Conservation (phyloP, 164 flowering plant genomes). For the Dillenia turbinata region DNA sequence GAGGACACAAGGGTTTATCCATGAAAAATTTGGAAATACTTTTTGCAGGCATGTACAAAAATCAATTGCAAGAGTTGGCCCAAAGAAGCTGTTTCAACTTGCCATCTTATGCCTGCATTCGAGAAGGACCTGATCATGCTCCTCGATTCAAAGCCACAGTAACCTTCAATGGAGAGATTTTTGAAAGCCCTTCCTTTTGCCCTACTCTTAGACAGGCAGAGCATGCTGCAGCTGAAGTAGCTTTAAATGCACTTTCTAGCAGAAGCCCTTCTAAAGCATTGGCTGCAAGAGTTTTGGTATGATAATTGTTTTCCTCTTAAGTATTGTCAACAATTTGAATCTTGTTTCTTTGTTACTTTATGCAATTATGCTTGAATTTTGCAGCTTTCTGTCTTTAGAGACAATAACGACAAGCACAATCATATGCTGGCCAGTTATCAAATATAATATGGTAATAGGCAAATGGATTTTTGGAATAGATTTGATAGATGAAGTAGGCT, state of each 20-base stretch:
- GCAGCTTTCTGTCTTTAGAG: too few species aligned
- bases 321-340: too few species aligned
- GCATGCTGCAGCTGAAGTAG: conserved; percentile 67
- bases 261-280: conserved; percentile 54
- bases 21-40: too few species aligned
- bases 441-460: too few species aligned
- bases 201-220: conserved; percentile 59
- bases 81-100: conserved; percentile 67
- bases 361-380: too few species aligned
- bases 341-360: too few species aligned
- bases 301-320: not conserved
- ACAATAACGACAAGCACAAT: too few species aligned
- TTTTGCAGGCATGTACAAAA: conserved; percentile 48
- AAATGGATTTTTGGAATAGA: too few species aligned
- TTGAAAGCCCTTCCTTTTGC: conserved; percentile 59
- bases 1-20: too few species aligned
- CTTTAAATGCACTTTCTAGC: conserved; percentile 41
- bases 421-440: too few species aligned
- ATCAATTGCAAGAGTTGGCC: conserved; percentile 67
- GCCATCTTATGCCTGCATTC: conserved; percentile 60
- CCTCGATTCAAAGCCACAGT: conserved; percentile 68
- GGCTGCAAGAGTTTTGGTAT: conserved; percentile 56
- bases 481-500: too few species aligned
- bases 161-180: conserved; percentile 60
- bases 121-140: conserved; percentile 77